Base-by-base conservation (phyloP, 805 yeast genomes). In the Maudiozyma bulderi region DNA sequence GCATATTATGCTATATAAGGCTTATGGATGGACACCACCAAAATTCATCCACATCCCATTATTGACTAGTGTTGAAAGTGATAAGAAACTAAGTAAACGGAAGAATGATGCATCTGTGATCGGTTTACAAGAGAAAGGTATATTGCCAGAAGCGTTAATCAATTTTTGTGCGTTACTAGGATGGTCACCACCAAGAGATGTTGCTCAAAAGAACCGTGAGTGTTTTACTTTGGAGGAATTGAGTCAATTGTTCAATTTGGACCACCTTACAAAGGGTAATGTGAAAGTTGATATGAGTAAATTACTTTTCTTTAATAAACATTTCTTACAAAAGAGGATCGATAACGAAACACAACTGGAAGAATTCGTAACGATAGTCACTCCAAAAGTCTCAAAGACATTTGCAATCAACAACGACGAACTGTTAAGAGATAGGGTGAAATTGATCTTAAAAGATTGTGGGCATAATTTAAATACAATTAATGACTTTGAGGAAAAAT, bases 141-240 rank as follows among this genome's bases (percentile, higher is more conserved):
- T 86, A 13, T 66, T 88, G 5, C 95, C 96, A 0, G 96, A 90
- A 61, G 93, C 99, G 0, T 65, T 93, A 39, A 70, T 86, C 6
- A 93, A 93, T 58, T 93, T 88, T 64, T 84, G 83, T 41, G 95
- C 91, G 0, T 71, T 93, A 50, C 85, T 88, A 65, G 99, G 99
- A 0, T 93, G 99, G 99, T 77, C 96, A 5, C 95, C 96, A 4
- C 78, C 81, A 6, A 72, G 86, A 52, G 69, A 68, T 6, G 64
- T 72, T 8, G 78, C 82, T 2, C 71, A 72, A 31, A 69, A 74
- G 29, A 61, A 66, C 0, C 74, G 73, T 46, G 91, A 83, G 58
- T 68, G 80, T 7, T 74, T 76, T 67, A 57, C 66, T 0, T 57
- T 84, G 51, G 54, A 70, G 1, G 78, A 84, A 34, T 65, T 90